Conservation (phyloP, 2,329 filamentous ascomycete genomes). For the Neofusicoccum ribis region DNA sequence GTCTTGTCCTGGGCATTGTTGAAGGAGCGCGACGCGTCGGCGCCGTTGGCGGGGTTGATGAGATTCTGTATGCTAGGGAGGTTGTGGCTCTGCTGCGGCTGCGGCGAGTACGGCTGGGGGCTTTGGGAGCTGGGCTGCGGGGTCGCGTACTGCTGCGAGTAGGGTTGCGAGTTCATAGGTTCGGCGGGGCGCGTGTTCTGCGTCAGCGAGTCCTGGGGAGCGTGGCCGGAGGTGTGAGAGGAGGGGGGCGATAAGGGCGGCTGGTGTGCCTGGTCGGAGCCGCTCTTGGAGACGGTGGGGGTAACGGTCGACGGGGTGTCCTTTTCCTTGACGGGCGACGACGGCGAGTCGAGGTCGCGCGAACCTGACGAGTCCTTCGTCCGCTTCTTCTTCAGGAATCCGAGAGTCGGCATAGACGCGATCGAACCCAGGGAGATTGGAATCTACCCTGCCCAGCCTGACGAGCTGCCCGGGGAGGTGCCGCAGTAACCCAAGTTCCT, state of each 20-base stretch:
- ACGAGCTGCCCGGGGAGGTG: constrained; percentile 21
- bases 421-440: constrained; percentile 22
- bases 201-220: constrained; percentile 18
- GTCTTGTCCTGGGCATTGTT: constrained; percentile 24
- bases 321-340: constrained; percentile 65
- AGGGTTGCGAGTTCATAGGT: constrained; percentile 41
- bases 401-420: constrained; percentile 81
- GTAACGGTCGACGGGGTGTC: constrained; percentile 30
- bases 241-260: constrained; percentile 14
- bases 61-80: constrained; percentile 80
- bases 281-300: constrained; percentile 33
- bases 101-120: constrained; percentile 12
- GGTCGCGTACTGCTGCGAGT: constrained; percentile 34
- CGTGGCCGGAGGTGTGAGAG: constrained; percentile 27
- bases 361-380: constrained; percentile 76
- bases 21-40: constrained; percentile 26
- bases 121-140: constrained; percentile 28
- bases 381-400: constrained; percentile 98
- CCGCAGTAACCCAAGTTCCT: constrained; percentile 19
- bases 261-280: constrained; percentile 30
- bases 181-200: constrained; percentile 28
- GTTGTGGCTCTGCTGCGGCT: constrained; percentile 57
- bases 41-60: constrained; percentile 62
- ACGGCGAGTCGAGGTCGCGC: constrained; percentile 65
- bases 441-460: constrained; percentile 30